Conservation (phyloP, 192 early-diverging fungal species). For the Rhizophagus prolifer region DNA sequence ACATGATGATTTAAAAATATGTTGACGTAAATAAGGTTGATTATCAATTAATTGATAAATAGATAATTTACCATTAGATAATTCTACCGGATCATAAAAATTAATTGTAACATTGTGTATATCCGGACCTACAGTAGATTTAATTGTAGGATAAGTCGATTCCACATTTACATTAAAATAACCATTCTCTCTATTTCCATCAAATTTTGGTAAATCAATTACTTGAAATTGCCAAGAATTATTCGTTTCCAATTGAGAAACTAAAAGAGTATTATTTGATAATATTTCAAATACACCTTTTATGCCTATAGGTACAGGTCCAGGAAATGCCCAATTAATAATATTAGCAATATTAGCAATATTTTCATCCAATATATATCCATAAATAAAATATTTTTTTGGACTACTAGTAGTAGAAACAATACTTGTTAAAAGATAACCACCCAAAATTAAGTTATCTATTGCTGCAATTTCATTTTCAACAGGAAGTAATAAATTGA, state of each 20-base stretch:
- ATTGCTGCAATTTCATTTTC: too few relatives aligned
- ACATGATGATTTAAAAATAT: background rate
- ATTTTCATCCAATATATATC: background rate
- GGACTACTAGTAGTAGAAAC: background rate
- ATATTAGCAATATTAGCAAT: background rate
- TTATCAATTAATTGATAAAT: constrained; percentile 11
- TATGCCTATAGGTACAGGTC: background rate
- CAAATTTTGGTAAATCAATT: background rate
- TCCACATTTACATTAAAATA: background rate
- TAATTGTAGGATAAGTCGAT: background rate
- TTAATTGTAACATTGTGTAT: background rate
- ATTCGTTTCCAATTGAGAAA: background rate
- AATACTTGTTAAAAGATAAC: background rate
- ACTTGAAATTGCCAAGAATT: background rate
- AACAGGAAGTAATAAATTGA: background rate
- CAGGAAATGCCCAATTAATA: background rate
- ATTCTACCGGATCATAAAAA: background rate
- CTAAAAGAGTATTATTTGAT: background rate
- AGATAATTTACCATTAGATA: constrained; percentile 4
- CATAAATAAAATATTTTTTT: background rate
- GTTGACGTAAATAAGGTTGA: background rate
- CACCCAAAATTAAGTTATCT: too few relatives aligned
- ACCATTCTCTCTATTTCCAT: background rate
- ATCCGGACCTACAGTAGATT: background rate
- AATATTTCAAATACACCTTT: background rate